Base-by-base conservation (phyloP, 2,329 filamentous ascomycete genomes). In the Sporothrix pseudoabietina region DNA sequence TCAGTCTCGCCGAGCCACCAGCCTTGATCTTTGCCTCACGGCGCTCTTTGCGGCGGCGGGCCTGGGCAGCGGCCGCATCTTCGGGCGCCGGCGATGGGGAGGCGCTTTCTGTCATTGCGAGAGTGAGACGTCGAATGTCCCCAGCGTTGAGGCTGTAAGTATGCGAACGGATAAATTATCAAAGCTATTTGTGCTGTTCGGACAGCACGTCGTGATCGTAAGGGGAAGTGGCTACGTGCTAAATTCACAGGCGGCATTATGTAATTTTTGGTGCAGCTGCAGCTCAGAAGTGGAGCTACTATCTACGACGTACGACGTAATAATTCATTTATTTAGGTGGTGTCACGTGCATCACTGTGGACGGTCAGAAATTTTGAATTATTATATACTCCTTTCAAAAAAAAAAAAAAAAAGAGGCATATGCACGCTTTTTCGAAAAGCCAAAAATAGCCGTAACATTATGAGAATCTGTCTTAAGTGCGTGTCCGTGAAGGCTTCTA, bases 11-110 rank as follows among this genome's bases (percentile, higher is more conserved):
- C 22, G 89, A 88, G 73, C 91, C 92, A 74, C 91, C 90, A 69
- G 90, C 89, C 78, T 87, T 88, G 82, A 94, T 90, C 85, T 94
- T 95, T 73, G 92, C 92, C 80, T 94, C 91, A 68, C 92, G 88
- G 54, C 92, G 89, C 81, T 94, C 92, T 81, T 94, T 93, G 77
- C 93, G 91, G 73, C 93, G 85, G 65, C 92, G 89, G 52, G 91
- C 90, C 81, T 93, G 90, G 74, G 84, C 82, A 16, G 86, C 83
- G 1, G 85, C 85, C 1, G 84, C 84, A 74, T 87, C 85, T 66
- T 85, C 72, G 5, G 66, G 66, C n/a, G 47, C 59, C 16, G 68
- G 47, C 5, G 75, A 76, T 77, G 81, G 78, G 16, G 79, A 80
- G 35, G 63, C 63, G 57, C 79, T 77, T 59, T 86, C 83, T 5